phyloP scores from a whole-genome alignment of 352 stramenopile species.

The Phytophthora tentaculata region DNA sequence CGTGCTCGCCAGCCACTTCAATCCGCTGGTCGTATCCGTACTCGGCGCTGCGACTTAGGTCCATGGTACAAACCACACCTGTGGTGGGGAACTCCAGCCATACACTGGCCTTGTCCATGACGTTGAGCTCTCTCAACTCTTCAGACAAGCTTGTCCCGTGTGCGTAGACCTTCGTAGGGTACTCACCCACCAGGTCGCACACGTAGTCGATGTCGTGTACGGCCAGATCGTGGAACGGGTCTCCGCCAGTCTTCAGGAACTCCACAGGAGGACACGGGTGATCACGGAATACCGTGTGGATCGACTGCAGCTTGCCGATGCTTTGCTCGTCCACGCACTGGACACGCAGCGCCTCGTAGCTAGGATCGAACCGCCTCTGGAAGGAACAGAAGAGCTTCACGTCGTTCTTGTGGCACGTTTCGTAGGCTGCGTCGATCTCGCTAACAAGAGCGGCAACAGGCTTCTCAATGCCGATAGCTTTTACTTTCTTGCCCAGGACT shows the following conservation, averaged over 20 bases:
- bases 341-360: slow-evolving; percentile 67
- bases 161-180: slow-evolving; percentile 84
- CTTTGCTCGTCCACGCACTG: slow-evolving; percentile 51
- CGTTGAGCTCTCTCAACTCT: slow-evolving; percentile 67
- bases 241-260: slow-evolving; percentile 88
- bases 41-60: slow-evolving; percentile 80
- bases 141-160: slow-evolving; percentile 75
- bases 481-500: slow-evolving; percentile 20
- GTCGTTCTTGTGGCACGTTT: slow-evolving; percentile 46
- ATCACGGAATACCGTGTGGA: slow-evolving; percentile 91
- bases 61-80: slow-evolving; percentile 90
- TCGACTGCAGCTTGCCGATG: slow-evolving; percentile 76
- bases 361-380: slow-evolving; percentile 92
- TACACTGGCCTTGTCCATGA: slow-evolving; percentile 87
- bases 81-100: slow-evolving; percentile 73
- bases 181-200: slow-evolving; percentile 76
- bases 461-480: slow-evolving; percentile 80
- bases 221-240: slow-evolving; percentile 92
- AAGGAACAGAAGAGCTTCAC: slow-evolving; percentile 91
- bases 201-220: slow-evolving; percentile 95
- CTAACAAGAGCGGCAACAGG: slow-evolving; percentile 59
- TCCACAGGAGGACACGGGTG: slow-evolving; percentile 88
- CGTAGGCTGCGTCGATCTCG: slow-evolving; percentile 72
- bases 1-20: slow-evolving; percentile 83
- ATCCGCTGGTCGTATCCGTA: slow-evolving; percentile 95